Evolutionary conservation across 257 asterid species (phyloP).

Genomic region (Penstemon davidsonii): DNA sequence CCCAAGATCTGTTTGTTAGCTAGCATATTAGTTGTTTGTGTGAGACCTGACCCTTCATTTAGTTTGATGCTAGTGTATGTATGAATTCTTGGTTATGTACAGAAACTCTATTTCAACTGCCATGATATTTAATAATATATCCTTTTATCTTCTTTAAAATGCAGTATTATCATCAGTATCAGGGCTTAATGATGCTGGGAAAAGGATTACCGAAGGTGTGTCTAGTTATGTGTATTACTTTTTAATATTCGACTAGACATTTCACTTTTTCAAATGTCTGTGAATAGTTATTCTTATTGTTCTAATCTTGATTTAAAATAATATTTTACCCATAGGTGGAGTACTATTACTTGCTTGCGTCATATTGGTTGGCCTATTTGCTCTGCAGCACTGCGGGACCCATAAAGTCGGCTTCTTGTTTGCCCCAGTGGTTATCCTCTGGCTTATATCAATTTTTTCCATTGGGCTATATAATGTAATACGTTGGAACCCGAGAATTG

Average conservation of each 20-base stretch:
- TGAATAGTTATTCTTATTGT: neutral
- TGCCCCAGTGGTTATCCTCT: constrained; percentile 58
- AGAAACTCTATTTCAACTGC: neutral
- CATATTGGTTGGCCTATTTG: constrained; percentile 47
- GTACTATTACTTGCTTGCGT: constrained; percentile 44
- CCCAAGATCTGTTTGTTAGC: neutral
- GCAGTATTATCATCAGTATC: constrained; percentile 38
- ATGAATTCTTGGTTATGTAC: neutral
- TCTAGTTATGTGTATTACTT: constrained; percentile 9
- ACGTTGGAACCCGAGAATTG: constrained; percentile 53
- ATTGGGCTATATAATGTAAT: constrained; percentile 54
- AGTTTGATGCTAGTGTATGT: neutral
- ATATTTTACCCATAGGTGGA: constrained; percentile 32
- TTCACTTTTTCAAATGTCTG: neutral
- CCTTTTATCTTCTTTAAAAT: neutral
- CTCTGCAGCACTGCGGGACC: constrained; percentile 64
- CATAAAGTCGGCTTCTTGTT: constrained; percentile 58
- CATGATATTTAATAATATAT: neutral
- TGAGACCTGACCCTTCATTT: neutral
- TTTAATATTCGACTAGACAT: neutral
- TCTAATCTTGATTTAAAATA: constrained; percentile 3
- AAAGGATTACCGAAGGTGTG: constrained; percentile 26
- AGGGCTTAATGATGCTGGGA: constrained; percentile 24
- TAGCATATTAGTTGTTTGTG: neutral
- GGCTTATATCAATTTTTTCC: constrained; percentile 53